Conservation (phyloP, 305 asterid species). For the Fraxinus floribunda region DNA sequence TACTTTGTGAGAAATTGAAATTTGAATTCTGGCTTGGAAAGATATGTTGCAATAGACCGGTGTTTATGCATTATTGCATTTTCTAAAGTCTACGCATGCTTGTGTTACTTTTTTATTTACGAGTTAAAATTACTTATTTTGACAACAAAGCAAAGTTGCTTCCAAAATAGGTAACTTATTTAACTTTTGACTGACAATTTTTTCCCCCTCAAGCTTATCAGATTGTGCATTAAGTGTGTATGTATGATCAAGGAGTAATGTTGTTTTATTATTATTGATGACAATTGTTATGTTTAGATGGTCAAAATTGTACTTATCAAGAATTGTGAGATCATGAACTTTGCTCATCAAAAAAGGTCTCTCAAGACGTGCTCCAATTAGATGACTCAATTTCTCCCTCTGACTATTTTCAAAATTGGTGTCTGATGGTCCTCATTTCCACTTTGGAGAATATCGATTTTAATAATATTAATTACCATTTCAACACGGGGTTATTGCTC, state of each 20-base stretch:
- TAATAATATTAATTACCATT: not conserved
- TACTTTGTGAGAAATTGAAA: constrained; percentile 14
- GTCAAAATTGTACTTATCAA: not conserved
- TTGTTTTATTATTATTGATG: not conserved
- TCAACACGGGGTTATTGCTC: not conserved
- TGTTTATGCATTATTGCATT: not conserved
- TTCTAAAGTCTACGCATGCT: not conserved
- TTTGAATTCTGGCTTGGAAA: constrained; percentile 14
- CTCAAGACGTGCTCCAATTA: too few relatives aligned
- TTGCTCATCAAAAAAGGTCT: too few relatives aligned
- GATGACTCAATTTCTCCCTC: too few relatives aligned
- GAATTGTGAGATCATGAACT: not conserved
- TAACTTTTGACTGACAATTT: not conserved
- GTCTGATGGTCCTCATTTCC: too few relatives aligned
- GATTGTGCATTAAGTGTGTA: not conserved
- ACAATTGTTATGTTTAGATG: not conserved
- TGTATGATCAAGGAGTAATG: not conserved
- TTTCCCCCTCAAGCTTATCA: not conserved
- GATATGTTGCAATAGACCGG: not conserved
- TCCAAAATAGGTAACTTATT: not conserved
- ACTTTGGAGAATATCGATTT: too few relatives aligned
- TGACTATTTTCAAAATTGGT: too few relatives aligned
- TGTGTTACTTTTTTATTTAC: not conserved
- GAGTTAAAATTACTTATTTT: not conserved
- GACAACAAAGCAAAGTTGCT: not conserved